A percentile compares a stretch with the other conserved stretches of the same genome.
Evolutionary conservation across 768 basidiomycete species (phyloP).

Genomic region (Saitozyma sp.): DNA sequence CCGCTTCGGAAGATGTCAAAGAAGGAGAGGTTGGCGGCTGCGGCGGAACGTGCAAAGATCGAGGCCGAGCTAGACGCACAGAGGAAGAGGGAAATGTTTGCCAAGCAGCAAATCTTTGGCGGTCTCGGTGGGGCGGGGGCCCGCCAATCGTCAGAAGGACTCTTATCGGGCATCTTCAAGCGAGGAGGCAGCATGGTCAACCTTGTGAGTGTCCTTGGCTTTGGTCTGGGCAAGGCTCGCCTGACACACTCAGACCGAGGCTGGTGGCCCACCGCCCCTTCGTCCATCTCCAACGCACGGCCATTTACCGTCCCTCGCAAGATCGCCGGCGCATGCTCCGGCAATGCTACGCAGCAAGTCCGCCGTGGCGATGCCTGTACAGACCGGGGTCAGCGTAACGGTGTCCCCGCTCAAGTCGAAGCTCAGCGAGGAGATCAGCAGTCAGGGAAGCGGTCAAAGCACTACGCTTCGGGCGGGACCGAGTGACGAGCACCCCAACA

Average conservation of each 20-base stretch:
- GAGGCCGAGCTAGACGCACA: conserved; percentile 48
- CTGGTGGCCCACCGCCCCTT: conserved; percentile 11
- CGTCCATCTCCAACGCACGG: conserved; percentile 34
- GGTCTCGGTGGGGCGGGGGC: background rate
- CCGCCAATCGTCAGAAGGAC: conserved; percentile 14
- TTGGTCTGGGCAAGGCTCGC: background rate
- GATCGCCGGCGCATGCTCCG: conserved; percentile 31
- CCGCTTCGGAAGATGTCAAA: conserved; percentile 40
- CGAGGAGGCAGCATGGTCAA: conserved; percentile 50
- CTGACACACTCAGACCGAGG: conserved; percentile 16
- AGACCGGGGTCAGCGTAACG: conserved; percentile 49
- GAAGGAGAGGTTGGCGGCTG: conserved; percentile 29
- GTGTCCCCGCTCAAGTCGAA: conserved; percentile 19
- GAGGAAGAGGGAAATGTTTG: conserved; percentile 51
- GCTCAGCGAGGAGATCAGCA: conserved; percentile 20
- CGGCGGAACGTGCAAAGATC: conserved; percentile 34
- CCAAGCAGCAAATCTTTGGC: conserved; percentile 49
- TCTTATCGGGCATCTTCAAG: conserved; percentile 45
- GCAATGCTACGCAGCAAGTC: conserved; percentile 46
- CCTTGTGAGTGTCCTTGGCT: conserved; percentile 32
- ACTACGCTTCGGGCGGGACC: background rate
- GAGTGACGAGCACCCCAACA: background rate
- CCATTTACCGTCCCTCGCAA: conserved; percentile 14
- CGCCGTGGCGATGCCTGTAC: conserved; percentile 48
- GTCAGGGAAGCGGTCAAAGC: conserved; percentile 1